Conservation (phyloP, 2,329 filamentous ascomycete species). For the Shiraia sp. region DNA sequence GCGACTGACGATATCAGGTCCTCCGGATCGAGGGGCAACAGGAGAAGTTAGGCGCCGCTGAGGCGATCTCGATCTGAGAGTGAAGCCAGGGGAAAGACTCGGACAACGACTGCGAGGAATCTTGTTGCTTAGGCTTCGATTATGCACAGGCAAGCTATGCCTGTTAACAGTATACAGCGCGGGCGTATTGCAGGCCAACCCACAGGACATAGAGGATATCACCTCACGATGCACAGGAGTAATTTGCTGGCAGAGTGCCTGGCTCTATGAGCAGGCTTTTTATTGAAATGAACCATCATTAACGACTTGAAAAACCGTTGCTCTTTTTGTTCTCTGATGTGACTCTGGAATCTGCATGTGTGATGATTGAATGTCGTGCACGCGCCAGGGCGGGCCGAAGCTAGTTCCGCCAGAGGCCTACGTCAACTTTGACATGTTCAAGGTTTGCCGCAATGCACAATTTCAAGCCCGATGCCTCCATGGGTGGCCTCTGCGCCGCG, state of each 20-base stretch:
- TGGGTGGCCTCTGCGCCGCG: conserved; percentile 45
- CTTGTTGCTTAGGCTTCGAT: not conserved
- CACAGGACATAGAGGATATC: conserved; percentile 30
- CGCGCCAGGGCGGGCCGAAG: conserved; percentile 25
- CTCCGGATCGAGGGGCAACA: conserved; percentile 44
- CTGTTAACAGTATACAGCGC: conserved; percentile 30
- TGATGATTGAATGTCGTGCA: conserved; percentile 4
- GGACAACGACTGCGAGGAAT: not conserved
- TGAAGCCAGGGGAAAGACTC: not conserved
- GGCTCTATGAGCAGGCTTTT: conserved; percentile 24
- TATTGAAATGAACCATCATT: conserved; percentile 26
- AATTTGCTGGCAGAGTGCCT: conserved; percentile 31
- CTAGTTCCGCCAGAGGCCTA: conserved; percentile 26
- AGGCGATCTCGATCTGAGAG: conserved; percentile 22
- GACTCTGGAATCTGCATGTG: conserved; percentile 1
- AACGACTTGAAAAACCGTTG: conserved; percentile 1
- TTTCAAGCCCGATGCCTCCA: conserved; percentile 47
- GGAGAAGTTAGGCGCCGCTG: conserved; percentile 32
- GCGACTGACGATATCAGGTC: conserved; percentile 41
- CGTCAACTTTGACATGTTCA: conserved; percentile 26
- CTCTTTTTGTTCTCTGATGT: not conserved
- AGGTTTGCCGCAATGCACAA: conserved; percentile 27
- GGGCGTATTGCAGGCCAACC: conserved; percentile 32
- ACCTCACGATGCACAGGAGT: conserved; percentile 34
- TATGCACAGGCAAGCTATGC: conserved; percentile 24